A percentile compares a stretch with the other conserved stretches of the same genome.
phyloP scores from a whole-genome alignment of 306 rosid species.

The Quercus dentata region DNA sequence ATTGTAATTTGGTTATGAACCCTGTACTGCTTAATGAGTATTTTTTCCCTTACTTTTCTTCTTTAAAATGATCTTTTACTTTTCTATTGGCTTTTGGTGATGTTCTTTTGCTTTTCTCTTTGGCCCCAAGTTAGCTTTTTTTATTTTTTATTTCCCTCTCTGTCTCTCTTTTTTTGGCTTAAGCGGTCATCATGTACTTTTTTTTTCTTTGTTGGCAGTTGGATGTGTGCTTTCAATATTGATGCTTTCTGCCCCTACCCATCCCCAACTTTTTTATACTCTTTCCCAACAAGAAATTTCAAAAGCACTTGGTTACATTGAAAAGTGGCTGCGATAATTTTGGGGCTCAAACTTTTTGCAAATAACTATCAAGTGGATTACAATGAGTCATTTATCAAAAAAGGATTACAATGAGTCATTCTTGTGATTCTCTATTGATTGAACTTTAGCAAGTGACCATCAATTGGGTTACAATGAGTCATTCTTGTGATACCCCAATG shows the following conservation, averaged over 20 bases:
- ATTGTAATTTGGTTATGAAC: background rate
- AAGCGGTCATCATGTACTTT: background rate
- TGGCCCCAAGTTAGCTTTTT: constrained; percentile 6
- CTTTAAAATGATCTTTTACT: background rate
- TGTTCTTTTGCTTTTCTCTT: constrained; percentile 6
- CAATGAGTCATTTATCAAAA: background rate
- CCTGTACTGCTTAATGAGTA: constrained; percentile 3
- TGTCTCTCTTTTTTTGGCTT: background rate
- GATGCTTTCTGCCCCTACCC: background rate
- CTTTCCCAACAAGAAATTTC: background rate
- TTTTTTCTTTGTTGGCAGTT: too few species aligned
- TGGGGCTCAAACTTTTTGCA: background rate
- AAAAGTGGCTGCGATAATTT: background rate
- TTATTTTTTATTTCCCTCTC: constrained; percentile 6
- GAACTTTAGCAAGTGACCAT: background rate
- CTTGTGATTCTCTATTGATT: background rate
- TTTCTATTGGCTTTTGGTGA: background rate
- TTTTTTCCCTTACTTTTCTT: constrained; percentile 7
- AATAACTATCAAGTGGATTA: background rate
- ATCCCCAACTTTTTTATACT: background rate
- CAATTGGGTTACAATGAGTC: too few species aligned
- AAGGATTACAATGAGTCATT: background rate
- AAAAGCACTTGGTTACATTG: background rate
- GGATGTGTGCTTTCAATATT: too few species aligned
- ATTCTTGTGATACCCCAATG: too few species aligned